Evolutionary conservation across 345 rosid genomes (phyloP).

Genomic region (Brassica nigra): DNA sequence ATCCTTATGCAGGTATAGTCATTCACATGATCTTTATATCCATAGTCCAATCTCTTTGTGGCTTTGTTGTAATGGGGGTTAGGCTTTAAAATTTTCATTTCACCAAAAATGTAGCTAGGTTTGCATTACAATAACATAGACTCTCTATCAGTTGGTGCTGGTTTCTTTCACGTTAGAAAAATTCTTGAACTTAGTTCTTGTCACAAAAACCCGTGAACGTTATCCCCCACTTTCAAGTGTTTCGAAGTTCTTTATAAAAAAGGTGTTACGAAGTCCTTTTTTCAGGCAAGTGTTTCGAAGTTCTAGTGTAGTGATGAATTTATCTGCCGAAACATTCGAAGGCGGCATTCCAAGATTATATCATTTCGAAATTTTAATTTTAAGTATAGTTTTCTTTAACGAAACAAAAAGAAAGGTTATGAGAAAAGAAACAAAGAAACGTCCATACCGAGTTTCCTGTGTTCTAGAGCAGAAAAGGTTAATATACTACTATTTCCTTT

Average conservation of each 20-base stretch:
- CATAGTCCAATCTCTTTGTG: neutral
- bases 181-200: neutral
- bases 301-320: neutral
- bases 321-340: neutral
- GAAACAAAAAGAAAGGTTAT: neutral
- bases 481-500: neutral
- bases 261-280: neutral
- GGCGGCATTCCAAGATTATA: neutral
- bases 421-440: neutral
- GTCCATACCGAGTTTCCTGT: neutral
- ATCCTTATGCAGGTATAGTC: slow-evolving; percentile 62
- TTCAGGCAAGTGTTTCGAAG: neutral
- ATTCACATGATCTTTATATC: neutral
- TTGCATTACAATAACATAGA: neutral
- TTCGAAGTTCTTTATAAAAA: neutral
- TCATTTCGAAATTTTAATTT: neutral
- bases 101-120: neutral
- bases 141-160: neutral
- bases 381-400: too few species aligned
- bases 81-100: neutral
- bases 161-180: neutral
- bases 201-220: neutral
- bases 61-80: neutral
- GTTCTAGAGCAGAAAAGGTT: neutral
- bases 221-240: neutral